Evolutionary conservation across 192 early-diverging fungal genomes (phyloP).

Genomic region (Phycomyces nitens): DNA sequence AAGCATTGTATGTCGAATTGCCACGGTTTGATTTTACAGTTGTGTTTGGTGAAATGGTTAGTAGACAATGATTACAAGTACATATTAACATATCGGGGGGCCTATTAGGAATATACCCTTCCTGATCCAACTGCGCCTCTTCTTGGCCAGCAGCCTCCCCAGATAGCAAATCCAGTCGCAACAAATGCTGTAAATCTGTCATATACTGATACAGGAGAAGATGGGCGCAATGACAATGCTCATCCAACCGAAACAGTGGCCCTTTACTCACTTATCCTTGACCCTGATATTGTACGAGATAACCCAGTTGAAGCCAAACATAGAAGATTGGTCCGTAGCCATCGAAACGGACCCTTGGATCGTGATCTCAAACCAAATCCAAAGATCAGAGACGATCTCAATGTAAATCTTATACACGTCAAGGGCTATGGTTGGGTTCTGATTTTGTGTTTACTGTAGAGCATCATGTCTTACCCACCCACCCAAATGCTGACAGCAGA

Average conservation of each 20-base stretch:
- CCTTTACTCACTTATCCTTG: conserved; percentile 49
- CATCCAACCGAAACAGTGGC: conserved; percentile 1
- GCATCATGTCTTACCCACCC: conserved; percentile 89
- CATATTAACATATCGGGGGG: conserved; percentile 7
- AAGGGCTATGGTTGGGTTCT: background rate
- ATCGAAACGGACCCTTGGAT: conserved; percentile 87
- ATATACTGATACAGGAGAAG: conserved; percentile 2
- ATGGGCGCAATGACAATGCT: background rate
- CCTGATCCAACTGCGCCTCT: conserved; percentile 21
- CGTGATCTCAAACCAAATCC: conserved; percentile 97
- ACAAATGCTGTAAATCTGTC: conserved; percentile 20
- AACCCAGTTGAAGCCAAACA: conserved; percentile 97
- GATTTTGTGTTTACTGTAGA: conserved; percentile 40
- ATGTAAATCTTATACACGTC: conserved; percentile 59
- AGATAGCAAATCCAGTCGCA: conserved; percentile 13
- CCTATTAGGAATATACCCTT: conserved; percentile 54
- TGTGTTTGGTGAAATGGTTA: conserved; percentile 80
- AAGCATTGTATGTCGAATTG: conserved; percentile 84
- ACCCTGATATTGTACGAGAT: conserved; percentile 85
- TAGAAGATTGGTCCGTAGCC: conserved; percentile 80
- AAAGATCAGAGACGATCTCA: conserved; percentile 92
- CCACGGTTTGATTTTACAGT: conserved; percentile 96
- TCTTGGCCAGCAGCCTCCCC: conserved; percentile 11
- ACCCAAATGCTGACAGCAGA: conserved; percentile 77
- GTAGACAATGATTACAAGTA: background rate